Evolutionary conservation across 2,329 filamentous ascomycete species (phyloP).

Genomic region (Phialophora macrospora): DNA sequence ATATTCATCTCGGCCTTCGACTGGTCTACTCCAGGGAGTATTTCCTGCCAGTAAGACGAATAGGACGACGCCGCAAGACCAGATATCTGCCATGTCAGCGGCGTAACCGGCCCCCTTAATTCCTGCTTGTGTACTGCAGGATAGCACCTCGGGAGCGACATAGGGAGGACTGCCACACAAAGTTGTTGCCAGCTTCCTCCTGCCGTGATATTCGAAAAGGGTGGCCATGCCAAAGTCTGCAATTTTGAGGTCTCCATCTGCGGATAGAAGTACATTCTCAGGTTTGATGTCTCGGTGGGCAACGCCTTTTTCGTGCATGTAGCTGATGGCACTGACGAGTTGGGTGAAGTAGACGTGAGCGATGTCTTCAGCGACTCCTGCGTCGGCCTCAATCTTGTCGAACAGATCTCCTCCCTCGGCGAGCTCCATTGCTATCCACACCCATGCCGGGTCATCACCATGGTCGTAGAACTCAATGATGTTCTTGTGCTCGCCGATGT

Average conservation of each 20-base stretch:
- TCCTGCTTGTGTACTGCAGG: slow-evolving; percentile 58
- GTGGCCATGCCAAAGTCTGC: slow-evolving; percentile 97
- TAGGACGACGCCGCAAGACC: slow-evolving; percentile 97
- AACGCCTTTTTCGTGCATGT: slow-evolving; percentile 94
- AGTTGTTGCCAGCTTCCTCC: slow-evolving; percentile 79
- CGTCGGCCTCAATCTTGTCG: slow-evolving; percentile 98
- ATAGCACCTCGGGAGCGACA: slow-evolving; percentile 88
- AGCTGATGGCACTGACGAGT: slow-evolving; percentile 85
- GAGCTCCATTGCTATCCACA: slow-evolving; percentile 98
- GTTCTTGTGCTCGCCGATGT: slow-evolving; percentile 87
- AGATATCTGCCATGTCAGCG: slow-evolving; percentile 85
- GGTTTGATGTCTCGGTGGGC: slow-evolving; percentile 92
- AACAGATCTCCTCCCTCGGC: slow-evolving; percentile 95
- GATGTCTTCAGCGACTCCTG: slow-evolving; percentile 90
- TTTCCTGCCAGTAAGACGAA: slow-evolving; percentile 96
- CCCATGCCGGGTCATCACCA: slow-evolving; percentile 84
- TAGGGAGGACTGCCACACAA: slow-evolving; percentile 97
- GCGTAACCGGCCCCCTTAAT: slow-evolving; percentile 53
- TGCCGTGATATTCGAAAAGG: slow-evolving; percentile 86
- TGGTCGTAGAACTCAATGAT: slow-evolving; percentile 91
- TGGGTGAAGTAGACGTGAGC: slow-evolving; percentile 96
- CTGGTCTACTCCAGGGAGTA: slow-evolving; percentile 96
- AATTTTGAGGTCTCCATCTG: slow-evolving; percentile 84
- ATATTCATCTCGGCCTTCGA: slow-evolving; percentile 69
- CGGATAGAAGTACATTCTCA: slow-evolving; percentile 90